Evolutionary conservation across 2,329 filamentous ascomycete genomes (phyloP).

Genomic region (Iodosphaeria phyllophila): DNA sequence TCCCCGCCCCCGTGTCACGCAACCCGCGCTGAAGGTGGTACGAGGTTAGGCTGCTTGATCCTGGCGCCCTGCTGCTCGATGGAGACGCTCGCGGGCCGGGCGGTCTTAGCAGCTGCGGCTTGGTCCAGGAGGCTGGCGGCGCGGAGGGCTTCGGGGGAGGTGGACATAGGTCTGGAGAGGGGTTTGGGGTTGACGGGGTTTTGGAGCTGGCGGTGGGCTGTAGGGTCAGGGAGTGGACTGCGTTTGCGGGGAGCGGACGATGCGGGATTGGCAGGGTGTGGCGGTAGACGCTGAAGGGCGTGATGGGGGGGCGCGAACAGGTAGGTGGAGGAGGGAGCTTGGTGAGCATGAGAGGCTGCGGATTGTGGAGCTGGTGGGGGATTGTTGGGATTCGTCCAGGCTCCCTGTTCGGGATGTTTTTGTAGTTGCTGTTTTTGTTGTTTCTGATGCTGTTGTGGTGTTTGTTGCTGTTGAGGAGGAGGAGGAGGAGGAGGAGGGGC

Average conservation of each 20-base stretch:
- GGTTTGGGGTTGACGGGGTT: constrained; percentile 16
- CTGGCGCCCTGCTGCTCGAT: no score
- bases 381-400: constrained; percentile 83
- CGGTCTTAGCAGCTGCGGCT: no score
- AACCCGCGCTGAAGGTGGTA: no score
- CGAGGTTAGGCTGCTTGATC: no score
- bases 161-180: constrained; percentile 17
- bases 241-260: constrained; percentile 14
- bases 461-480: background rate
- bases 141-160: constrained; percentile 25
- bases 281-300: constrained; percentile 20
- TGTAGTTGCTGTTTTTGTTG: constrained; percentile 25
- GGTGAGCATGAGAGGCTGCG: constrained; percentile 33
- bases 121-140: constrained; percentile 15
- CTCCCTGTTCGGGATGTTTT: constrained; percentile 74
- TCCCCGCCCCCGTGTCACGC: background rate
- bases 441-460: background rate
- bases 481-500: background rate
- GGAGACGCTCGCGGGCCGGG: no score
- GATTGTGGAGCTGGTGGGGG: no score
- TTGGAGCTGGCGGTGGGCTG: constrained; percentile 18
- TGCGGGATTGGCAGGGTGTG: no score
- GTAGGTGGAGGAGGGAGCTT: no score
- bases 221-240: constrained; percentile 11
- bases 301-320: no score